Conservation (phyloP, 495 filamentous ascomycete species). For the Friedmanniomyces simplex region DNA sequence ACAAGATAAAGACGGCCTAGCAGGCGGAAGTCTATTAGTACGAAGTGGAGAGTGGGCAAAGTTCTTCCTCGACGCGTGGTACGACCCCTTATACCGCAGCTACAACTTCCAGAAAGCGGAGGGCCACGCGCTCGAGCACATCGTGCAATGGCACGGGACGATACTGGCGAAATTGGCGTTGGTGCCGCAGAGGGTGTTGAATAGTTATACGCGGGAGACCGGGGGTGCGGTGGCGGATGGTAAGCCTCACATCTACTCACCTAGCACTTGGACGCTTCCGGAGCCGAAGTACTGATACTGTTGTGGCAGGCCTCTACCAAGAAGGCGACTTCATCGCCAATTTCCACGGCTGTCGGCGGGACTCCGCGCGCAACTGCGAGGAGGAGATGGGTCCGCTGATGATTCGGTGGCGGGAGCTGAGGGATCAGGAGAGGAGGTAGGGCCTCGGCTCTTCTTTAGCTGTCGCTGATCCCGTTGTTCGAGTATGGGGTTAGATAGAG, state of each 20-base stretch:
- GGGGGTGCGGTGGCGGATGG: constrained; percentile 26
- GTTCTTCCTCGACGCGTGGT: constrained; percentile 94
- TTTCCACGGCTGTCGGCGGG: constrained; percentile 59
- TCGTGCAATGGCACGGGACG: constrained; percentile 82
- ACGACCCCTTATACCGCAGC: constrained; percentile 79
- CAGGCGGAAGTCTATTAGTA: constrained; percentile 66
- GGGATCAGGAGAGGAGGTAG: constrained; percentile 15
- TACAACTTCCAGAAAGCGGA: constrained; percentile 97
- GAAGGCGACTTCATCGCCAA: constrained; percentile 82
- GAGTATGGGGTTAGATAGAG: too few relatives aligned
- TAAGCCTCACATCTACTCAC: not conserved
- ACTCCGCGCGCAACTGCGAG: constrained; percentile 51
- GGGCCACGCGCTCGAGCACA: constrained; percentile 66
- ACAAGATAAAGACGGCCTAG: constrained; percentile 75
- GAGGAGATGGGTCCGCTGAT: constrained; percentile 46
- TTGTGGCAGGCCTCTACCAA: constrained; percentile 46
- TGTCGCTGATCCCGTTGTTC: too few relatives aligned
- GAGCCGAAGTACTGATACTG: too few relatives aligned
- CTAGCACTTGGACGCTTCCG: too few relatives aligned
- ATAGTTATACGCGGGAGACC: constrained; percentile 56
- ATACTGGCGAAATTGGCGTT: constrained; percentile 80
- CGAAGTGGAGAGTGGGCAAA: constrained; percentile 78
- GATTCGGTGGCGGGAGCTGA: constrained; percentile 19
- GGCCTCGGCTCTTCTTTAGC: too few relatives aligned
- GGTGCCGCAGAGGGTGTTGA: constrained; percentile 70